Evolutionary conservation across 768 basidiomycete genomes (phyloP), one percentile per base, ranked within the genome.

Genomic region (Leccinum boreale): DNA sequence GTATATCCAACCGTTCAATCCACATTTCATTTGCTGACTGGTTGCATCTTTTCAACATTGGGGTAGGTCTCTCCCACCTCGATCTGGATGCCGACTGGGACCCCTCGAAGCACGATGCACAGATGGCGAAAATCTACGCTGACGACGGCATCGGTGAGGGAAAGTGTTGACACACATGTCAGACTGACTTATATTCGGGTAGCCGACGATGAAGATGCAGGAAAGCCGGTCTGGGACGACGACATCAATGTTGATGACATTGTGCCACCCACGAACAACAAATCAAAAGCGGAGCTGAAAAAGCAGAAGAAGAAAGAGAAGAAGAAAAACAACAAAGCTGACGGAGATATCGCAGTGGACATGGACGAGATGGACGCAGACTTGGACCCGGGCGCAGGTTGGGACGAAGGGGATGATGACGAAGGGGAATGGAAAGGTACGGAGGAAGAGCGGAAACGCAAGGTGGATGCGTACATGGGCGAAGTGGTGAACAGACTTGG

Each of bases 61-160:
- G 57, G 57, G 56, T 63, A 85, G 90, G 83, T 3, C 71, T 94
- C 52, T 75, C 80, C 53, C 83, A 81, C 44, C 78, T 96, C 4
- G 92, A 96, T 64, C 75, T 99, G 6, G 94, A 98, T 11, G 92
- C 85, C 1, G 94, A 98, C 47, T 98, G 92, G 89, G 93, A 98
- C 65, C 89, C 92, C 12, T 84, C 80, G 11, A 82, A 83, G 55
- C 92, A 97, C 67, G 94, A 97, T 62, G 73, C 71, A 35, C 90
- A 92, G 69, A 94, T 99, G 88, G 78, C 82, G 0, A 81, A 78
- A 21, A 69, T 98, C 24, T 92, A 94, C 66, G 83, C 76, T 11
- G 78, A 77, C 3, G 79, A 77, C 12, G 72, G 65, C n/a, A 73
- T 73, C 5, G 71, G 72, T 50, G 59, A 61, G 35, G 71, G 59